Evolutionary conservation across 2,329 filamentous ascomycete species (phyloP).

Genomic region (Fusarium sambucinum): DNA sequence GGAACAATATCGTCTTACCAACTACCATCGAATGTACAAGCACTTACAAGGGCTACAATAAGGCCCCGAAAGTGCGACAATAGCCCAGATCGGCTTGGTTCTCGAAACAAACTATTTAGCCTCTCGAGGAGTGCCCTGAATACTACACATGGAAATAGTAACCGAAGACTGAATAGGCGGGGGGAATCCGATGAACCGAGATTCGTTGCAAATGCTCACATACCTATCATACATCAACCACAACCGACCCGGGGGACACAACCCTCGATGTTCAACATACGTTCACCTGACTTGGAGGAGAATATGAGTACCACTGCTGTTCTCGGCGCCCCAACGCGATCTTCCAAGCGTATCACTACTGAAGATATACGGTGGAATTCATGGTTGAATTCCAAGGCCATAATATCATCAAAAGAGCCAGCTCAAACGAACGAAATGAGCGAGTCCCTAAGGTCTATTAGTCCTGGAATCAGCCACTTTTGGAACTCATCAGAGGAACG

Average conservation of each 20-base stretch:
- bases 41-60: background rate
- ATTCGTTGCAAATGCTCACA: conserved; percentile 32
- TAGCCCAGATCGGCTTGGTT: background rate
- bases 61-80: too few relatives aligned
- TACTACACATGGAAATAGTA: background rate
- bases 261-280: conserved; percentile 20
- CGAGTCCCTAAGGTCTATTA: conserved; percentile 13
- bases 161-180: background rate
- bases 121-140: background rate
- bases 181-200: conserved; percentile 19
- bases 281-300: conserved; percentile 29
- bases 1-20: background rate
- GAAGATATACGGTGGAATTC: conserved; percentile 43
- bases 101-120: background rate
- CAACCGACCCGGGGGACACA: conserved; percentile 37
- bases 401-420: background rate
- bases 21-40: background rate
- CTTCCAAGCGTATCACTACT: conserved; percentile 4
- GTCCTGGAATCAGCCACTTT: conserved; percentile 35
- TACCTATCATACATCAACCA: conserved; percentile 46
- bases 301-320: conserved; percentile 30
- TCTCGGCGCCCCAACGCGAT: conserved; percentile 12
- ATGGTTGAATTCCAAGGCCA: conserved; percentile 34
- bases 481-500: conserved; percentile 24
- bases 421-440: background rate